A percentile compares a stretch with the other conserved stretches of the same genome.
Evolutionary conservation across 805 yeast species (phyloP).

Genomic region (Danielozyma ontarioensis): DNA sequence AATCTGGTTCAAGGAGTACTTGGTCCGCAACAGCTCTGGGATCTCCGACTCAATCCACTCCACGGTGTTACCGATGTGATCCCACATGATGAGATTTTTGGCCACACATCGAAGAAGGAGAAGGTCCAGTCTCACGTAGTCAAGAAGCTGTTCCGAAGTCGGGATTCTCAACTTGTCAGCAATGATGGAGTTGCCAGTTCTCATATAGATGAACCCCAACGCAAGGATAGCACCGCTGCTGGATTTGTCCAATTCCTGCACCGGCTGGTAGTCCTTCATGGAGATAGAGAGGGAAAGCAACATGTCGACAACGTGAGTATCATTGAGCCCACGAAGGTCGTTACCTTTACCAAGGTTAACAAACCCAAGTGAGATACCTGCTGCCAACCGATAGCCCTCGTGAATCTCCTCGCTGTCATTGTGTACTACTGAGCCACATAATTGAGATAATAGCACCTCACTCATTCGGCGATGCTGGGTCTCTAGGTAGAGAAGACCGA

Average conservation of each 20-base stretch:
- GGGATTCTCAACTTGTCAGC: constrained; percentile 64
- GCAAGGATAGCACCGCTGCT: constrained; percentile 76
- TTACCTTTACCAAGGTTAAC: constrained; percentile 77
- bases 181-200: constrained; percentile 53
- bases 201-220: constrained; percentile 65
- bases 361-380: constrained; percentile 84
- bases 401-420: constrained; percentile 55
- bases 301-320: constrained; percentile 57
- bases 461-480: constrained; percentile 85
- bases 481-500: constrained; percentile 76
- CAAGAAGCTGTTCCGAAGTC: constrained; percentile 50
- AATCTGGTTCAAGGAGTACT: constrained; percentile 17
- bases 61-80: constrained; percentile 40
- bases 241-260: constrained; percentile 54
- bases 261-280: constrained; percentile 58
- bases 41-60: constrained; percentile 57
- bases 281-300: constrained; percentile 54
- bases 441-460: constrained; percentile 67
- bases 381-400: constrained; percentile 81
- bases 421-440: constrained; percentile 47
- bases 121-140: constrained; percentile 75
- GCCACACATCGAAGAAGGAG: constrained; percentile 62
- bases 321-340: constrained; percentile 52
- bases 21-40: constrained; percentile 40
- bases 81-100: constrained; percentile 69